Evolutionary conservation across 2,329 filamentous ascomycete species (phyloP).

Genomic region (Diaporthe vaccinii): DNA sequence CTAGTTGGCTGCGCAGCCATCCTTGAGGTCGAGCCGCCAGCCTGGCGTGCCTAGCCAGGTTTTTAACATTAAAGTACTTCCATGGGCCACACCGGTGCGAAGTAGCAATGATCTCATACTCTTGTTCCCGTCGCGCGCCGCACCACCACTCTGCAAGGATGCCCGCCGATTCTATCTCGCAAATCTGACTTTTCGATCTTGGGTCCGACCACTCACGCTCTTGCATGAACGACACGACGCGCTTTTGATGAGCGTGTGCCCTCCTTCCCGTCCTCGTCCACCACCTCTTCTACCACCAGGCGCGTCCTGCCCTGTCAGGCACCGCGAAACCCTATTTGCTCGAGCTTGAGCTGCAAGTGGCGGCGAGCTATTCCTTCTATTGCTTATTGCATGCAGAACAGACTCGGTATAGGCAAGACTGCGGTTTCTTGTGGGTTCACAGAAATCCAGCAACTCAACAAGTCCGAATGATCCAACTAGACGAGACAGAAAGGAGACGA

Average conservation of each 20-base stretch:
- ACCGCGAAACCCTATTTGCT: slow-evolving; percentile 18
- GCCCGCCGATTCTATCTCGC: slow-evolving; percentile 20
- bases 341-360: slow-evolving; percentile 18
- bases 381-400: slow-evolving; percentile 18
- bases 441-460: slow-evolving; percentile 3
- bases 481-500: neutral
- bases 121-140: neutral
- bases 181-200: slow-evolving; percentile 35
- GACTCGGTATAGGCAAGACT: neutral
- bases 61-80: slow-evolving; percentile 23
- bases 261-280: neutral
- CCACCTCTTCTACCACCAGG: neutral
- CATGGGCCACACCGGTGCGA: slow-evolving; percentile 12
- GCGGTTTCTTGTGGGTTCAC: slow-evolving; percentile 26
- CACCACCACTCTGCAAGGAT: slow-evolving; percentile 14
- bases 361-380: slow-evolving; percentile 28
- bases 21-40: neutral
- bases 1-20: slow-evolving; percentile 1
- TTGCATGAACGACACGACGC: slow-evolving; percentile 31
- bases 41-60: slow-evolving; percentile 1
- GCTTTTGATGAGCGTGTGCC: slow-evolving; percentile 3
- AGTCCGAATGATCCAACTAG: slow-evolving; percentile 24
- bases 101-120: slow-evolving; percentile 31
- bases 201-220: slow-evolving; percentile 32
- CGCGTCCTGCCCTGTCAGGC: slow-evolving; percentile 10